These are phyloP conservation scores for Chaetomium fimeti DNA, from an alignment of 495 filamentous ascomycete genomes.

Conservation along the genomic window DNA sequence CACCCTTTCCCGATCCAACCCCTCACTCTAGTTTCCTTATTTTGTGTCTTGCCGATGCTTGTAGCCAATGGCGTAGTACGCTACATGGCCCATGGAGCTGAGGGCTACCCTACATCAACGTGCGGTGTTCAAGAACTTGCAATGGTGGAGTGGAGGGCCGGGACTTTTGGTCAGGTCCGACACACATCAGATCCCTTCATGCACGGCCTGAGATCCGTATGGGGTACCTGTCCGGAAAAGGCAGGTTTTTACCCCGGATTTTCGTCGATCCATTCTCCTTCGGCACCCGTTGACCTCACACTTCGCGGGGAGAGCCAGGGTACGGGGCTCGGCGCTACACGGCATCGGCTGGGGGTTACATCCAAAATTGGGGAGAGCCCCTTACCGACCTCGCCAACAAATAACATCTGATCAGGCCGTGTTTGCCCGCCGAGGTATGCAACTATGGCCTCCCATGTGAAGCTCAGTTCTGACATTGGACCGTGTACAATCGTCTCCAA, in stretches of 20 bases:
- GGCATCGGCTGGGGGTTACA: constrained; percentile 10
- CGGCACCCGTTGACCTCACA: not conserved
- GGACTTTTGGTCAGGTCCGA: not conserved
- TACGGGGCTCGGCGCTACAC: not conserved
- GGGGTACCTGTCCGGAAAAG: not conserved
- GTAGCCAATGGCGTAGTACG: not conserved
- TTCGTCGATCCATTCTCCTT: not conserved
- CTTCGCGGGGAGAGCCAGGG: constrained; percentile 17
- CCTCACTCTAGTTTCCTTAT: not conserved
- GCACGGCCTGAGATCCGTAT: constrained; percentile 5
- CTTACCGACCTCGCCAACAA: not conserved
- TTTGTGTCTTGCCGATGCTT: not conserved
- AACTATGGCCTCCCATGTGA: constrained; percentile 10
- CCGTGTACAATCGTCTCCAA: too few relatives aligned
- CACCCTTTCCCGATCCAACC: not conserved
- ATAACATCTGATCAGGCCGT: not conserved
- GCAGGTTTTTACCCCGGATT: constrained; percentile 18
- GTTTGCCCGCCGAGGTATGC: constrained; percentile 18
- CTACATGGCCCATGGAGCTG: not conserved
- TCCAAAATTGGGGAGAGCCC: not conserved
- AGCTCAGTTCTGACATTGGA: not conserved
- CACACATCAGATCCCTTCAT: not conserved
- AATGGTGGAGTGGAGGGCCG: not conserved
- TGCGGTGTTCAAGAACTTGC: too few relatives aligned
- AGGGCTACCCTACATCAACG: not conserved